These are phyloP conservation scores for Solanum clarkiae DNA, from an alignment of 257 asterid genomes.

Conservation along the genomic window DNA sequence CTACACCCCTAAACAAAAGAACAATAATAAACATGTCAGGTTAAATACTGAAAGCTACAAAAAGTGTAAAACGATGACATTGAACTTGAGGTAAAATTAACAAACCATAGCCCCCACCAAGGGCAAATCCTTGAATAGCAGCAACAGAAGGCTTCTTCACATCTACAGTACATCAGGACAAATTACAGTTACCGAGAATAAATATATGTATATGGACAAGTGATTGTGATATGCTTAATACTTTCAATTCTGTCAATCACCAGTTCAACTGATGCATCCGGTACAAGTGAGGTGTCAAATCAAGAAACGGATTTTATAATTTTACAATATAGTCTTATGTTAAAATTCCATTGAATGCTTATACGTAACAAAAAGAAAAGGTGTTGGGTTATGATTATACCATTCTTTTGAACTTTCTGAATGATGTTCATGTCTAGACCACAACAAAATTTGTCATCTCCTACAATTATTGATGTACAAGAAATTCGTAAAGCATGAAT, in stretches of 20 bases:
- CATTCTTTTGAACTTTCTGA: not conserved
- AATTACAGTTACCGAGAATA: not conserved
- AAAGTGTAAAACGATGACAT: not conserved
- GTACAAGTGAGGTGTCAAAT: not conserved
- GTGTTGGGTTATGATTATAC: not conserved
- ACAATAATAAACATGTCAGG: not conserved
- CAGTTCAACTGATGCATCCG: constrained; percentile 12
- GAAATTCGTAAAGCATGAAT: not conserved
- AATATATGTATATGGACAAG: not conserved
- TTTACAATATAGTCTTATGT: not conserved
- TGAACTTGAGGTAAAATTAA: not conserved
- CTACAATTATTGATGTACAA: not conserved
- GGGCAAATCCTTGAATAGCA: constrained; percentile 54
- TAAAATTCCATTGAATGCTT: no score
- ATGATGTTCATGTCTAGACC: not conserved
- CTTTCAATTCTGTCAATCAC: constrained; percentile 42
- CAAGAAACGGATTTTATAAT: not conserved
- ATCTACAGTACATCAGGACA: constrained; percentile 12
- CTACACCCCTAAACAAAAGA: constrained; percentile 33
- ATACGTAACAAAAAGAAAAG: no score
- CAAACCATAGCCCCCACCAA: constrained; percentile 69
- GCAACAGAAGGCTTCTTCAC: constrained; percentile 53
- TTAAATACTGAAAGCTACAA: not conserved
- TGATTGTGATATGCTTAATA: not conserved
- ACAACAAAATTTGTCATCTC: not conserved